Evolutionary conservation across 2,329 filamentous ascomycete species (phyloP).

Genomic region (Leptosphaerulina australis): DNA sequence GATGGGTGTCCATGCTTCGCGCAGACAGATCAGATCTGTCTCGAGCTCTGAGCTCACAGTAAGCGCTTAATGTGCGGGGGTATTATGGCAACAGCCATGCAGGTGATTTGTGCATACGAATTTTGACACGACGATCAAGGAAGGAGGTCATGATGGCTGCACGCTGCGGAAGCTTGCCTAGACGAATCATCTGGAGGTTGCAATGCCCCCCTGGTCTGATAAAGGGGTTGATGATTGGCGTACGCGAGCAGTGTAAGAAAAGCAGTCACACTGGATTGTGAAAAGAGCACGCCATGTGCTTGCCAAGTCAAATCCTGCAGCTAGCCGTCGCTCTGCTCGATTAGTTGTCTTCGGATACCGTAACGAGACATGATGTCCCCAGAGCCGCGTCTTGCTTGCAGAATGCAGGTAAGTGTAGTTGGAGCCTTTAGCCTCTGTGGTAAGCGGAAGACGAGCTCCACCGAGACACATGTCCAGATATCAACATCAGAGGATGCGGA

Average conservation of each 20-base stretch:
- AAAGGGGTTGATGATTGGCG: not conserved
- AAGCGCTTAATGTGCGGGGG: slow-evolving; percentile 25
- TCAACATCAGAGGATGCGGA: not conserved
- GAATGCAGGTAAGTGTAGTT: not conserved
- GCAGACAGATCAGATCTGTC: slow-evolving; percentile 29
- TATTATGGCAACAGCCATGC: slow-evolving; percentile 22
- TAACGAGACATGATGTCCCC: slow-evolving; percentile 1
- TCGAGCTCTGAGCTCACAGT: slow-evolving; percentile 26
- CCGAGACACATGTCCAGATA: not conserved
- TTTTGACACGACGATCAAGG: slow-evolving; percentile 7
- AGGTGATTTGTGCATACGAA: slow-evolving; percentile 17
- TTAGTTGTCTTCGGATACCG: slow-evolving; percentile 4
- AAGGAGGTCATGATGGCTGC: slow-evolving; percentile 5
- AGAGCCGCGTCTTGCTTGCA: slow-evolving; percentile 14
- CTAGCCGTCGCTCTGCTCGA: not conserved
- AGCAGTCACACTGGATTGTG: not conserved
- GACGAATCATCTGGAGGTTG: not conserved
- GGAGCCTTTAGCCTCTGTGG: not conserved
- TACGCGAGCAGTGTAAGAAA: not conserved
- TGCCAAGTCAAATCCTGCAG: not conserved
- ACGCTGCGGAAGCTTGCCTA: not conserved
- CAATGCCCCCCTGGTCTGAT: not conserved
- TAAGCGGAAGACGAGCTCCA: not conserved
- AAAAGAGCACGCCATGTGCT: not conserved
- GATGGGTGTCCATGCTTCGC: slow-evolving; percentile 19